phyloP scores from a whole-genome alignment of 202 grass and related monocot genomes.

The Brachypodium distachyon region DNA sequence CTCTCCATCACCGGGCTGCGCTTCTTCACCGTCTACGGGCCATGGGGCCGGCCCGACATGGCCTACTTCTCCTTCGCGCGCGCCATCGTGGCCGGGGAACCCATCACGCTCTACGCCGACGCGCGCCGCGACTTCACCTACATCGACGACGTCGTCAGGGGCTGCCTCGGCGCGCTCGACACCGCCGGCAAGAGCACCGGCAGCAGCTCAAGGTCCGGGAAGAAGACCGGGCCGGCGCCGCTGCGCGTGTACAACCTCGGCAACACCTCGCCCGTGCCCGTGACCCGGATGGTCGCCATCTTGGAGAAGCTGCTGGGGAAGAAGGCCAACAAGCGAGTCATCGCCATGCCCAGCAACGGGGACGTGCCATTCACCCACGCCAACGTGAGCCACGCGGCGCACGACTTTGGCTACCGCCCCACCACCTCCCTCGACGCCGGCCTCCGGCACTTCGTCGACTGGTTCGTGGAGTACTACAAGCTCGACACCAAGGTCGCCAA shows the following conservation, averaged over 20 bases:
- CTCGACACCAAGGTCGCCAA: conserved; percentile 36
- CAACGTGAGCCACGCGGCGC: conserved; percentile 72
- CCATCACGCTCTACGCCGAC: conserved; percentile 78
- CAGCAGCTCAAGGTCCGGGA: conserved; percentile 33
- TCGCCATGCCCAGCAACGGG: conserved; percentile 85
- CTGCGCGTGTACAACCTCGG: conserved; percentile 90
- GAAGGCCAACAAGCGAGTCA: conserved; percentile 82
- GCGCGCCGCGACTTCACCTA: conserved; percentile 92
- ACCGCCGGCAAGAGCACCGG: conserved; percentile 68
- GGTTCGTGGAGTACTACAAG: conserved; percentile 83
- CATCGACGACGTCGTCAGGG: conserved; percentile 94
- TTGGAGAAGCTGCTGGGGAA: conserved; percentile 68
- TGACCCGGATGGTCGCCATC: conserved; percentile 75
- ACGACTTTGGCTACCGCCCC: conserved; percentile 84
- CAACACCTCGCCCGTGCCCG: conserved; percentile 85
- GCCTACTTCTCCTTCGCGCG: conserved; percentile 94
- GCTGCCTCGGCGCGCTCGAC: conserved; percentile 81
- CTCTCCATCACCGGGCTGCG: conserved; percentile 90
- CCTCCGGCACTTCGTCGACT: conserved; percentile 73
- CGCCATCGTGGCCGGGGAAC: conserved; percentile 64
- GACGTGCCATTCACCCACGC: conserved; percentile 96
- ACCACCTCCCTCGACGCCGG: conserved; percentile 79
- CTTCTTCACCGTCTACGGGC: conserved; percentile 97
- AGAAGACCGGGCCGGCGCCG: conserved; percentile 60
- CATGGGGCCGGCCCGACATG: conserved; percentile 95